Base-by-base conservation (phyloP, 106 monocot species). In the Acorus calamus region DNA sequence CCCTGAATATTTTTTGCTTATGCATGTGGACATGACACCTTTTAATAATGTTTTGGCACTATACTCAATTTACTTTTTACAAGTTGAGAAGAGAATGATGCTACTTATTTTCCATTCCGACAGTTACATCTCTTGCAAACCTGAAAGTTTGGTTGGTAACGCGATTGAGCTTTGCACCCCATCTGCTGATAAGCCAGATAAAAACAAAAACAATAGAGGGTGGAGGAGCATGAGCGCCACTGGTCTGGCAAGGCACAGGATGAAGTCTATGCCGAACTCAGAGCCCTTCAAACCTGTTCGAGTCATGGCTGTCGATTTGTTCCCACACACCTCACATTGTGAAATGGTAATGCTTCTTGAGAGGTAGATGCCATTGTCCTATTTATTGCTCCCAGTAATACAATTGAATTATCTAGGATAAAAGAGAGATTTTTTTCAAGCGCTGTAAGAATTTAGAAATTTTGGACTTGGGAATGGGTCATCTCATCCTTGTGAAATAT, bases 121-220 rank as follows among this genome's bases (percentile, higher is more conserved):
- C 82, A 98, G 96, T 52, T 91, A 91, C 44, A 91, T 98, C 63
- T 98, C 96, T 4, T 98, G 96, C 77, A 98, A 98, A 64, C 96
- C 96, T 12, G 96, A 98, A 50, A 85, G 76, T 52, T 68, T 98
- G 66, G 87, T 91, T 14, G 96, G 91, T 1, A 98, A 91, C 66
- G 96, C 96, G 2, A 98, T 98, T 43, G 96, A 98, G 69, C 87
- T 98, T 5, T 98, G 96, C 66, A 98, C 96, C 5, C 96, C 96
- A 46, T 73, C 84, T 55, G 44, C 87, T 42, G 87, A 98, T 11
- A 73, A 68, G 42, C 61, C 55, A 44, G 80, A 80, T 70, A 91
- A 77, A 73, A 66, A 44, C 0, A 85, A 88, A 68, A 78, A 76
- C 13, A 80, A 88, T 56, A 72, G 68, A 44, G 67, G 72, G 3